Conservation (phyloP, 106 monocot genomes). For the Amphibolis antarctica region DNA sequence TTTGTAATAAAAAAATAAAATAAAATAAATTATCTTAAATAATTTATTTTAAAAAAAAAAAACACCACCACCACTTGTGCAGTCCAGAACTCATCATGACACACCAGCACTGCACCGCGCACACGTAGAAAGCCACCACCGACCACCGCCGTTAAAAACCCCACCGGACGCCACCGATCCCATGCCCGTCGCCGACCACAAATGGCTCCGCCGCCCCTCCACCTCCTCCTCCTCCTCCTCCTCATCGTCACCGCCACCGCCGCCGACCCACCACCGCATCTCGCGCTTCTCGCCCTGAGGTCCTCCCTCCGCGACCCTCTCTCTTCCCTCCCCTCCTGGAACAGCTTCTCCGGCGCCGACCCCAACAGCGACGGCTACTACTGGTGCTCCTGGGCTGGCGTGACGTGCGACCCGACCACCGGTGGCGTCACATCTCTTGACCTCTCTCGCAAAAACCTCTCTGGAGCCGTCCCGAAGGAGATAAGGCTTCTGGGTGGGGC, state of each 20-base stretch:
- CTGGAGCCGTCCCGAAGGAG: slow-evolving; percentile 44
- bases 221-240: slow-evolving; percentile 1
- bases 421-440: slow-evolving; percentile 34
- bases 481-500: slow-evolving; percentile 31
- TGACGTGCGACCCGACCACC: slow-evolving; percentile 33
- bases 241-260: not conserved
- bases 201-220: not conserved
- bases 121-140: slow-evolving; percentile 14
- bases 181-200: not conserved
- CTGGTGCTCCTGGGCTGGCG: slow-evolving; percentile 61
- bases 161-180: not conserved
- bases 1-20: too few relatives aligned
- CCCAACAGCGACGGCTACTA: not conserved
- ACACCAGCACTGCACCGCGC: slow-evolving; percentile 6
- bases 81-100: slow-evolving; percentile 4
- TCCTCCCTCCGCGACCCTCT: slow-evolving; percentile 53
- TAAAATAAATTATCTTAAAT: too few relatives aligned
- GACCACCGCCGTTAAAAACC: not conserved
- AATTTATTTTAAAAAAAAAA: too few relatives aligned
- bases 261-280: slow-evolving; percentile 24
- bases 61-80: slow-evolving; percentile 3
- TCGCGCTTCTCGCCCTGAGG: slow-evolving; percentile 61
- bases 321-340: slow-evolving; percentile 44
- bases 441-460: slow-evolving; percentile 59
- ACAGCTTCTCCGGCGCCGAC: slow-evolving; percentile 6